Conservation (phyloP, 129 eudicot genomes). For the Logfia minima region DNA sequence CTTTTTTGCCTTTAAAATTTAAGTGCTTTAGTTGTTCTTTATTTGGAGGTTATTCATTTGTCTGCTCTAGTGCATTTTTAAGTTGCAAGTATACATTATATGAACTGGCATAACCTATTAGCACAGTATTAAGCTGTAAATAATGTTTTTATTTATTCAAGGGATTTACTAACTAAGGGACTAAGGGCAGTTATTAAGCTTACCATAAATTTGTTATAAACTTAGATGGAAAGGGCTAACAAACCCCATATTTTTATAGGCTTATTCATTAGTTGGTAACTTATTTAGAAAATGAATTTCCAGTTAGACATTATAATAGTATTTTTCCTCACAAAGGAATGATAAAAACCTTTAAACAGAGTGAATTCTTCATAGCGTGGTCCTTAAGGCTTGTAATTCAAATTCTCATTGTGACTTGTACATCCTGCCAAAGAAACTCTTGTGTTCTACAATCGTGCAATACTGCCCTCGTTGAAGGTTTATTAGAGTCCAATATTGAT, state of each 20-base stretch:
- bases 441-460: neutral
- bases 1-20: neutral
- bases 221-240: no score
- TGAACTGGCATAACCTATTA: neutral
- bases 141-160: neutral
- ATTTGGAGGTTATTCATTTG: neutral
- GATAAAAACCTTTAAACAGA: neutral
- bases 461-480: neutral
- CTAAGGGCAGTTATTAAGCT: neutral
- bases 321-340: neutral
- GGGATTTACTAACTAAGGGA: neutral
- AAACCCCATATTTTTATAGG: neutral
- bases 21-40: constrained; percentile 7
- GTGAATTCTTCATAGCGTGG: neutral
- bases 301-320: neutral
- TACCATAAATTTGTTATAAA: no score
- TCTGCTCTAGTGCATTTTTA: neutral
- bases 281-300: neutral
- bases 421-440: neutral
- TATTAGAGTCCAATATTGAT: neutral
- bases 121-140: neutral
- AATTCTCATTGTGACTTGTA: neutral
- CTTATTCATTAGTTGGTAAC: neutral
- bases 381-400: neutral
- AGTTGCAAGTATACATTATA: neutral